Conservation (phyloP, 176 grass and related monocot genomes). For the Oryza officinalis region DNA sequence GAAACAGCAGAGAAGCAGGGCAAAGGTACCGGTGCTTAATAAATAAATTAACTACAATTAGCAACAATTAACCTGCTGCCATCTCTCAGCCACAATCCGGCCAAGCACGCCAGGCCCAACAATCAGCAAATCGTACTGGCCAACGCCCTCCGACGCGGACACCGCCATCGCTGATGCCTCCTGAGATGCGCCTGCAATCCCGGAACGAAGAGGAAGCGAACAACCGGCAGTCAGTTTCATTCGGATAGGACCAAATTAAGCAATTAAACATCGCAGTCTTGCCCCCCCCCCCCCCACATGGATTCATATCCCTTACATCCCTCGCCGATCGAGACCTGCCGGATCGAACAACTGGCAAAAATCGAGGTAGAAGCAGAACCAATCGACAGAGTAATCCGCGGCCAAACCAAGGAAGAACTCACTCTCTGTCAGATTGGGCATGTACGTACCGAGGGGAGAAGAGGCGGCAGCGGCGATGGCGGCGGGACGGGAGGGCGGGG, state of each 20-base stretch:
- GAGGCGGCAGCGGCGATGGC: constrained; percentile 10
- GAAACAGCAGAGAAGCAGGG: constrained; percentile 8
- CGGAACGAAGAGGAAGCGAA: background rate
- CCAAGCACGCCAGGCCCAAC: constrained; percentile 75
- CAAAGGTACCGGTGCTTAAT: background rate
- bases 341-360: background rate
- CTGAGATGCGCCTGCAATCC: constrained; percentile 10
- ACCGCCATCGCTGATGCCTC: constrained; percentile 7
- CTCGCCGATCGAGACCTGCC: background rate
- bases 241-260: background rate
- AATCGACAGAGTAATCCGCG: background rate
- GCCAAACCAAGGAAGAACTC: background rate
- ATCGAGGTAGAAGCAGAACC: background rate
- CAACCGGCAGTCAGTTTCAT: background rate
- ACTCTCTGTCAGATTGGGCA: background rate
- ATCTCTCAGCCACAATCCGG: constrained; percentile 63
- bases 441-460: constrained; percentile 18
- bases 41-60: background rate
- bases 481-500: background rate
- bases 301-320: background rate
- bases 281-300: background rate
- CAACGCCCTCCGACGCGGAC: constrained; percentile 38
- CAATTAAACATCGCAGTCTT: background rate
- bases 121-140: constrained; percentile 60
- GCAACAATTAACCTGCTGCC: constrained; percentile 54